These are phyloP conservation scores for Colletotrichum cereale DNA, from an alignment of 2,329 filamentous ascomycete genomes.

Conservation along the genomic window DNA sequence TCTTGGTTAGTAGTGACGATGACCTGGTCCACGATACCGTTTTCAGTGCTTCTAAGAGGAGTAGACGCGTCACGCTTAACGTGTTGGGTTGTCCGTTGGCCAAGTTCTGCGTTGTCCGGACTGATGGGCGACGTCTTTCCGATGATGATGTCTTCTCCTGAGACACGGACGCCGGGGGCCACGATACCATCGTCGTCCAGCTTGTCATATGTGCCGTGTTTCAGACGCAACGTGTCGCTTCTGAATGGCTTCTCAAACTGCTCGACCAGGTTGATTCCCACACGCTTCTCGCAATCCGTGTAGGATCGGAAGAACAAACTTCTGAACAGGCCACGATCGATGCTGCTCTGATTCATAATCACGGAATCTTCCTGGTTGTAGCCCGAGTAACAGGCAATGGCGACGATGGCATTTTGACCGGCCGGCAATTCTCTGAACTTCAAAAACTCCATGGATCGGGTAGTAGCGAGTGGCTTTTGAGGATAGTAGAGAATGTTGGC, in stretches of 20 bases:
- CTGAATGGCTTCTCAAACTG: constrained; percentile 95
- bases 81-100: constrained; percentile 89
- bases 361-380: constrained; percentile 99
- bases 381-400: constrained; percentile 96
- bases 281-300: constrained; percentile 95
- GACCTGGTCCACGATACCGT: constrained; percentile 94
- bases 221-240: constrained; percentile 88
- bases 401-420: constrained; percentile 98
- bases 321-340: constrained; percentile 96
- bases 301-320: constrained; percentile 98
- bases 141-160: constrained; percentile 98
- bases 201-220: constrained; percentile 97
- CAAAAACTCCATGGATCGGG: constrained; percentile 97
- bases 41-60: constrained; percentile 93
- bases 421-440: constrained; percentile 98
- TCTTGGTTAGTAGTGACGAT: constrained; percentile 95
- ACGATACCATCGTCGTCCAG: constrained; percentile 97
- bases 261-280: constrained; percentile 93
- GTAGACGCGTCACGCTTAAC: constrained; percentile 97
- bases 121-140: constrained; percentile 97
- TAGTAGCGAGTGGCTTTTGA: constrained; percentile 96
- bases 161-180: constrained; percentile 92
- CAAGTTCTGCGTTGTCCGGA: constrained; percentile 91
- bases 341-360: constrained; percentile 99
- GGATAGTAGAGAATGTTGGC: constrained; percentile 99